Base-by-base conservation (phyloP, 2,329 filamentous ascomycete genomes). In the Talaromyces rugulosus region DNA sequence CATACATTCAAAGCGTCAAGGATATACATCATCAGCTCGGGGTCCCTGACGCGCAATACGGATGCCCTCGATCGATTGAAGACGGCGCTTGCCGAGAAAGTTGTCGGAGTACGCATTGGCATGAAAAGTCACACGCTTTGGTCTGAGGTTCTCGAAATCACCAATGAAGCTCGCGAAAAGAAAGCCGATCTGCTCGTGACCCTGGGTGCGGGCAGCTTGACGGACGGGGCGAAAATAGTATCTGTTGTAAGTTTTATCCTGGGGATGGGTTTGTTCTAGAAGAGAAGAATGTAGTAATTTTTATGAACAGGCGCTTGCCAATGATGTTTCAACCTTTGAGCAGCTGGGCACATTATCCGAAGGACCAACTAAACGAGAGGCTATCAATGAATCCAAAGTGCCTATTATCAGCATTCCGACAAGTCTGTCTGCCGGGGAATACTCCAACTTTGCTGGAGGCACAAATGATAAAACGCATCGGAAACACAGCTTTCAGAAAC, bases 61-160 rank as follows among this genome's bases (percentile, higher is more conserved):
- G 66, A 80, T 53, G 72, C 76, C 1, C 72, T 86, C 0, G 68
- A 77, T 4, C 68, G 71, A 1, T 73, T 86, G 0, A 72, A 74
- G 3, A 18, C 66, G 0, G 75, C 76, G 0, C 69, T 87, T 0
- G 79, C 76, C 1, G 66, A 69, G 3, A 58, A 58, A 27, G 65
- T 83, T 7, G 82, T 75, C 0, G 83, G 83, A 1, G 66, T 77
- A 6, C 74, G 79, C 2, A 71, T 80, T 34, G 83, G 84, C 27
- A 82, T 87, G 74, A 77, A 75, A 31, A 78, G 81, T 4, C 84
- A 86, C 67, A 85, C 82, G 1, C 76, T 80, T 4, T 85, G 81
- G 77, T 77, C 78, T 1, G 81, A 86, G 62, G 77, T 85, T 6
- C 66, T 85, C 0, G 75, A 81, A 51, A 76, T 84, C 30, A 74